Evolutionary conservation across 2,329 filamentous ascomycete genomes (phyloP).

Genomic region (Talaromyces pinophilus): DNA sequence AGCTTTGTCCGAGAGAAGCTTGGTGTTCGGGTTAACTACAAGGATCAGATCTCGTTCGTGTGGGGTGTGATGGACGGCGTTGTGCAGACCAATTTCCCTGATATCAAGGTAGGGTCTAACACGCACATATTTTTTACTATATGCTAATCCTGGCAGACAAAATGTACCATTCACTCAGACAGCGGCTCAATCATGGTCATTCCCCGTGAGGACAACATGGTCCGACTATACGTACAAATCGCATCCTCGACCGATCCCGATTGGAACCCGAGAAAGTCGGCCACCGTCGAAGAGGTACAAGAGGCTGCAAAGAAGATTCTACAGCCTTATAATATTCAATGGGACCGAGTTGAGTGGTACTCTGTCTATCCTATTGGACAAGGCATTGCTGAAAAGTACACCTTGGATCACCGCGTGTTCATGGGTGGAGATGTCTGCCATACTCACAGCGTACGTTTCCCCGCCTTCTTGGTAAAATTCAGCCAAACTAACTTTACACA

Average conservation of each 20-base stretch:
- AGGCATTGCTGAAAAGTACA: conserved; percentile 65
- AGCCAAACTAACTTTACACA: conserved; percentile 29
- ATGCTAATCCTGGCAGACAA: conserved; percentile 50
- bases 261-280: conserved; percentile 62
- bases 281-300: conserved; percentile 62
- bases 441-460: conserved; percentile 54
- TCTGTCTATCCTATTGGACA: conserved; percentile 67
- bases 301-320: conserved; percentile 59
- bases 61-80: conserved; percentile 70
- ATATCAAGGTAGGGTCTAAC: conserved; percentile 55
- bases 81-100: conserved; percentile 63
- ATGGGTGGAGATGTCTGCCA: conserved; percentile 67
- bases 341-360: conserved; percentile 67
- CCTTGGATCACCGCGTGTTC: conserved; percentile 64
- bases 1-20: conserved; percentile 64
- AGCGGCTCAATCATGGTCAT: conserved; percentile 66
- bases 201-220: conserved; percentile 52
- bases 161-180: conserved; percentile 68
- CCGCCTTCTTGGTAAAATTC: not conserved
- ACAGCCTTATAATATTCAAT: conserved; percentile 61
- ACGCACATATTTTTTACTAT: not conserved
- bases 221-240: conserved; percentile 57
- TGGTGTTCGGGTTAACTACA: conserved; percentile 65
- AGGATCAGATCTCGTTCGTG: conserved; percentile 64
- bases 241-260: conserved; percentile 63